Evolutionary conservation across 495 filamentous ascomycete species (phyloP).

Genomic region (Xylaria castorea): DNA sequence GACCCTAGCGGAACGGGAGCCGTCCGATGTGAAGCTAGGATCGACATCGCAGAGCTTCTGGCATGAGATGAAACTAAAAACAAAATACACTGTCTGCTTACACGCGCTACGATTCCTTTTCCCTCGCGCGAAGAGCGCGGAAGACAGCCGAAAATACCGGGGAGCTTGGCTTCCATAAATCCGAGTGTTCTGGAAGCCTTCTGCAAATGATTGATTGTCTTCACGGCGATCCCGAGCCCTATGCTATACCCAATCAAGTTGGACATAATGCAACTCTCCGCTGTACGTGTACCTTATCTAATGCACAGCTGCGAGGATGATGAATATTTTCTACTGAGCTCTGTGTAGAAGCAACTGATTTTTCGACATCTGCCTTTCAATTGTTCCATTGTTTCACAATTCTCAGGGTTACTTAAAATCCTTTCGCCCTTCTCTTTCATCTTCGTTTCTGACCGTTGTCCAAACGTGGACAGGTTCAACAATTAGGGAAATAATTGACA

Average conservation of each 20-base stretch:
- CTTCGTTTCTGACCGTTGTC: constrained; percentile 1
- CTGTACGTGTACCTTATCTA: neutral
- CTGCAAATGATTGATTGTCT: neutral
- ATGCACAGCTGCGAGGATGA: neutral
- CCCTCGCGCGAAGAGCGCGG: constrained; percentile 1
- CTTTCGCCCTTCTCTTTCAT: neutral
- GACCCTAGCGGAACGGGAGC: neutral
- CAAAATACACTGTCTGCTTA: neutral
- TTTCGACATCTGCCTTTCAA: neutral
- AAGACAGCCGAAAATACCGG: neutral
- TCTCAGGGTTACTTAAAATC: neutral
- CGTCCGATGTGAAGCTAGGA: constrained; percentile 11
- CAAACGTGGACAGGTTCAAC: constrained; percentile 2
- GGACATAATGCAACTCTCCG: neutral
- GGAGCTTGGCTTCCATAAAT: neutral
- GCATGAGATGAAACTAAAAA: constrained; percentile 18
- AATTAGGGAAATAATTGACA: constrained; percentile 17
- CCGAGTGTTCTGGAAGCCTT: constrained; percentile 1
- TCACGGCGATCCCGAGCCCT: constrained; percentile 5
- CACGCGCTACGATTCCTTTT: neutral
- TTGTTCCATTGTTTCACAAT: neutral
- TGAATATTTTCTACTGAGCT: neutral
- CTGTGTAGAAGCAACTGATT: neutral
- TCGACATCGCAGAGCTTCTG: neutral
- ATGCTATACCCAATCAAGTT: neutral